Base-by-base conservation (phyloP, 1,284 basidiomycete species). In the Ganoderma lingzhi region DNA sequence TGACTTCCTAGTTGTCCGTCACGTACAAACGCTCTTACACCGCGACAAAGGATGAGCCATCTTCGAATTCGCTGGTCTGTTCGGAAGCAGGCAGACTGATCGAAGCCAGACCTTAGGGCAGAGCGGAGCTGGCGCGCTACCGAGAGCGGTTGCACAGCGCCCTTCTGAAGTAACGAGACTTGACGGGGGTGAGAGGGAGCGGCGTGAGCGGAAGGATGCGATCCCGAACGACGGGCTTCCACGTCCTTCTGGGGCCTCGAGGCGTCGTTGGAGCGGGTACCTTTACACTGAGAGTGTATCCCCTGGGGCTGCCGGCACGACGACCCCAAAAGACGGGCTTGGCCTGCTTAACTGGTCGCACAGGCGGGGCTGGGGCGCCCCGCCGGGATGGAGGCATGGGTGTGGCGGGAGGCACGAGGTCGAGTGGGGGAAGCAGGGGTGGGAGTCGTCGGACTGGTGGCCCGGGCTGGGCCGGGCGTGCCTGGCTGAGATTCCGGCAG, bases 401-500 rank as follows among this genome's bases (percentile, higher is more conserved):
- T 51, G 10, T 23, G 48, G 23, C 0, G 9, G 12, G 48, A 28
- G 48, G 12, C 48, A 51, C 23, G 48, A 23, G 48, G 28, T 51
- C 23, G 23, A 51, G 23, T 51, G 48, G 23, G 10, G 23, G 39
- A 41, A 41, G 23, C 48, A 51, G 48, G 48, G 48, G 48, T 51
- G 48, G 48, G 48, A 51, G 2, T 28, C 23, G 48, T 28, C 23
- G 23, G 48, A 51, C 4, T 28, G 48, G 9, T 23, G 23, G 48
- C 23, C 9, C 10, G 48, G 48, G 48, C 48, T 51, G 48, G 48
- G 23, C 48, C n/a, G 48, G 3, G 23, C 23, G 48, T 51, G 48
- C 48, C 48, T 51, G 48, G 48, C 23, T 51, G 23, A 51, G 48
- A 14, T 51, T 51, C 48, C 48, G 48, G 23, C 48, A 51, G 48